Evolutionary conservation across 371 early-diverging fungal species (phyloP).

Genomic region (Mortierella sp.): DNA sequence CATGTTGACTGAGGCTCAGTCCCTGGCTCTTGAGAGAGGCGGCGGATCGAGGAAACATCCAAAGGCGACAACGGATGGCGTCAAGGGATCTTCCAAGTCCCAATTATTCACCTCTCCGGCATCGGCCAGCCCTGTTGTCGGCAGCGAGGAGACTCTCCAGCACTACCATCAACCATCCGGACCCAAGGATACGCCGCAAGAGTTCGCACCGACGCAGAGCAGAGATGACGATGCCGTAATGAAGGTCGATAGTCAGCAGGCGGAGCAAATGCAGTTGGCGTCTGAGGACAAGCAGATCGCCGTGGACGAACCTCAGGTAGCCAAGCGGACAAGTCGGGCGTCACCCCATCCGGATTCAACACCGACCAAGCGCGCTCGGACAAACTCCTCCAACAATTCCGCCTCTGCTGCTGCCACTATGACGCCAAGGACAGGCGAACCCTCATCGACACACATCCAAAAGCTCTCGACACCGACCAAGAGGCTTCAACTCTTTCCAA

Average conservation of each 20-base stretch:
- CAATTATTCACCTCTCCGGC: neutral
- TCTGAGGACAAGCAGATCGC: neutral
- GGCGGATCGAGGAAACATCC: neutral
- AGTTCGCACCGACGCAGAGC: neutral
- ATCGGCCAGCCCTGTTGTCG: neutral
- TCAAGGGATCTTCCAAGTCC: neutral
- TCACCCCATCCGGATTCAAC: neutral
- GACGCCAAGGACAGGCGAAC: neutral
- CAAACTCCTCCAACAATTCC: neutral
- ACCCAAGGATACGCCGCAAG: neutral
- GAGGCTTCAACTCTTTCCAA: slow-evolving; percentile 34
- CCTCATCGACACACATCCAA: neutral
- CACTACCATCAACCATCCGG: neutral
- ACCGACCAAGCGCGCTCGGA: slow-evolving; percentile 21
- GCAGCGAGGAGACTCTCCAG: neutral
- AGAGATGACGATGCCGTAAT: neutral
- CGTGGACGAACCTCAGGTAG: neutral
- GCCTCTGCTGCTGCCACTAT: neutral
- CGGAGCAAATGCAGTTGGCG: neutral
- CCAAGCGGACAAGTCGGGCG: slow-evolving; percentile 8
- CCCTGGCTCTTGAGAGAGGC: neutral
- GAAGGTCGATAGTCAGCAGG: neutral
- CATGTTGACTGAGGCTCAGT: slow-evolving; percentile 1
- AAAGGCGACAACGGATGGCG: neutral
- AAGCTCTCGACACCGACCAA: neutral